A percentile compares a stretch with the other conserved stretches of the same genome.
phyloP scores from a whole-genome alignment of 1,284 basidiomycete genomes.

The Fomitopsis schrenkii region DNA sequence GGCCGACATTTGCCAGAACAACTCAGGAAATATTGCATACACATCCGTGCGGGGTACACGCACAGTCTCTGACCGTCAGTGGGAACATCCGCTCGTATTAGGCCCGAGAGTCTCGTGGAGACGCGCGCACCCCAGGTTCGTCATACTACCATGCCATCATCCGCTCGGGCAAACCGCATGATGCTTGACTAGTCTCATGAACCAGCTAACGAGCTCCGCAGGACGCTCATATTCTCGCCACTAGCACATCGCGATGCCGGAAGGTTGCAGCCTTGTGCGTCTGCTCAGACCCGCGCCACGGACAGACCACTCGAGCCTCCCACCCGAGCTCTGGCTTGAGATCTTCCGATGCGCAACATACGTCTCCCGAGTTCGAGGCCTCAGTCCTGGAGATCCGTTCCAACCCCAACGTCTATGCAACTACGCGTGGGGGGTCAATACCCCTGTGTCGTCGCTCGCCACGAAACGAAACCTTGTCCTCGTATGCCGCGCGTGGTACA shows the following conservation, averaged over 20 bases:
- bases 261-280: constrained; percentile 3
- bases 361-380: constrained; percentile 28
- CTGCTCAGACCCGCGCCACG: constrained; percentile 3
- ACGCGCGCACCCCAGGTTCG: background rate
- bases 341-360: constrained; percentile 55
- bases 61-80: background rate
- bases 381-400: constrained; percentile 21
- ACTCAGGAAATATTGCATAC: background rate
- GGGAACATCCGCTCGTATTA: background rate
- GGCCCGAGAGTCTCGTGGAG: background rate
- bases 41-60: background rate
- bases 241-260: constrained; percentile 1
- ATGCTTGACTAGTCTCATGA: background rate
- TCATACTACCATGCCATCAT: constrained; percentile 2
- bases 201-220: background rate
- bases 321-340: constrained; percentile 52
- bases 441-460: constrained; percentile 32
- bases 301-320: constrained; percentile 28
- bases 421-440: constrained; percentile 23
- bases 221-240: background rate
- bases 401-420: constrained; percentile 22
- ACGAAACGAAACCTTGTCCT: constrained; percentile 46
- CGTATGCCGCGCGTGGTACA: constrained; percentile 47
- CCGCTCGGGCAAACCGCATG: background rate
- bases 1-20: background rate